phyloP scores from a whole-genome alignment of 257 asterid genomes.

The Haberlea rhodopensis region DNA sequence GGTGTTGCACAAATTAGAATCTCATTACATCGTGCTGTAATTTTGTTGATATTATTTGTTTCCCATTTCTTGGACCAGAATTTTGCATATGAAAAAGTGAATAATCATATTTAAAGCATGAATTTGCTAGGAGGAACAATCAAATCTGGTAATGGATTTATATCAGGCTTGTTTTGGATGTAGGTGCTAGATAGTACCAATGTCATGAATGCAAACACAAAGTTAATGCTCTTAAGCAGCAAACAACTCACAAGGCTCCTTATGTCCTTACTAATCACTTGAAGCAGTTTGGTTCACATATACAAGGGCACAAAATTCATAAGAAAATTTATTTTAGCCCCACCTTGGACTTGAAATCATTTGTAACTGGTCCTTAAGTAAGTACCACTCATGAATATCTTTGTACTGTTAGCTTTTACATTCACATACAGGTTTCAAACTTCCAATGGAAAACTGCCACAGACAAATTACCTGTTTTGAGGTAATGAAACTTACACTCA shows the following conservation, averaged over 20 bases:
- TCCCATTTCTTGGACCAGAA: too few species aligned
- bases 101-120: too few species aligned
- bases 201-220: slow-evolving; percentile 95
- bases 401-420: background rate
- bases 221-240: slow-evolving; percentile 90
- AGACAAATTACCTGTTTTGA: too few species aligned
- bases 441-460: too few species aligned
- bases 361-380: slow-evolving; percentile 80
- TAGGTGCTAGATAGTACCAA: slow-evolving; percentile 83
- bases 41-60: slow-evolving; percentile 1
- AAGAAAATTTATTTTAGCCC: slow-evolving; percentile 61
- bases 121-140: too few species aligned
- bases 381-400: slow-evolving; percentile 31
- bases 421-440: background rate
- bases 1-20: background rate
- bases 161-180: too few species aligned
- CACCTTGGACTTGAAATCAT: slow-evolving; percentile 75
- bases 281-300: slow-evolving; percentile 75
- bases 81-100: too few species aligned
- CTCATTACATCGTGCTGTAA: background rate
- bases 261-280: slow-evolving; percentile 83
- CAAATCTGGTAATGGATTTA: too few species aligned
- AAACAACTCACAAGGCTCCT: slow-evolving; percentile 77
- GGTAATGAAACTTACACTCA: too few species aligned
- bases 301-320: slow-evolving; percentile 68